Evolutionary conservation across 75 land plant species (phyloP).

Genomic region (Larix kaempferi): DNA sequence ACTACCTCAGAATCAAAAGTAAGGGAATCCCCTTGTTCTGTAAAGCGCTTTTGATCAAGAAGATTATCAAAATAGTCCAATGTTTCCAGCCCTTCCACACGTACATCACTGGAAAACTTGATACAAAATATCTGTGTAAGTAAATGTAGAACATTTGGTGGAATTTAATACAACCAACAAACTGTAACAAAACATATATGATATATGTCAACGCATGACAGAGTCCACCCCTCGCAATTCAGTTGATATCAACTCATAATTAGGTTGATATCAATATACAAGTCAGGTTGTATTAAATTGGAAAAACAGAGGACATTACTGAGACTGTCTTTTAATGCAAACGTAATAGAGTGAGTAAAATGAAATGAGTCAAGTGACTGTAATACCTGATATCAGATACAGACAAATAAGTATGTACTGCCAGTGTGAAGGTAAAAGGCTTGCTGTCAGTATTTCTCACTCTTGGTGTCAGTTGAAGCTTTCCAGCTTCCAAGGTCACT

Average conservation of each 20-base stretch:
- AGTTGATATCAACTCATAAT: neutral
- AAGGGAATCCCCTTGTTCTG: conserved; percentile 81
- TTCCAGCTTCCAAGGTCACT: conserved; percentile 29
- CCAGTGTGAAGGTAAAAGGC: conserved; percentile 41
- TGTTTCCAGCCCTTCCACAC: conserved; percentile 75
- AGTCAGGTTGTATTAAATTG: neutral
- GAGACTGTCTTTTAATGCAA: neutral
- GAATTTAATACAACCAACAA: neutral
- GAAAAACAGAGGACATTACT: neutral
- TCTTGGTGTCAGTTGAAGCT: conserved; percentile 28
- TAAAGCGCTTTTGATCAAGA: conserved; percentile 49
- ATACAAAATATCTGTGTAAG: neutral
- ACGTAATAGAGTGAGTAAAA: neutral
- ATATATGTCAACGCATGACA: neutral
- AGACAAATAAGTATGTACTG: conserved; percentile 43
- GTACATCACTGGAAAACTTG: conserved; percentile 53
- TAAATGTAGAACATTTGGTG: neutral
- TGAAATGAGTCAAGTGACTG: neutral
- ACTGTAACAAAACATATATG: neutral
- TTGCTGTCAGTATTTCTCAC: conserved; percentile 42
- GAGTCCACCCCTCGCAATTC: neutral
- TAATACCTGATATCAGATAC: conserved; percentile 40
- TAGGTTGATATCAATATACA: neutral
- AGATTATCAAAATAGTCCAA: conserved; percentile 73
- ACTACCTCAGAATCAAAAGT: conserved; percentile 79